Evolutionary conservation across 306 rosid genomes (phyloP), one percentile per base, ranked within the genome.

Genomic region (Rosa persica): DNA sequence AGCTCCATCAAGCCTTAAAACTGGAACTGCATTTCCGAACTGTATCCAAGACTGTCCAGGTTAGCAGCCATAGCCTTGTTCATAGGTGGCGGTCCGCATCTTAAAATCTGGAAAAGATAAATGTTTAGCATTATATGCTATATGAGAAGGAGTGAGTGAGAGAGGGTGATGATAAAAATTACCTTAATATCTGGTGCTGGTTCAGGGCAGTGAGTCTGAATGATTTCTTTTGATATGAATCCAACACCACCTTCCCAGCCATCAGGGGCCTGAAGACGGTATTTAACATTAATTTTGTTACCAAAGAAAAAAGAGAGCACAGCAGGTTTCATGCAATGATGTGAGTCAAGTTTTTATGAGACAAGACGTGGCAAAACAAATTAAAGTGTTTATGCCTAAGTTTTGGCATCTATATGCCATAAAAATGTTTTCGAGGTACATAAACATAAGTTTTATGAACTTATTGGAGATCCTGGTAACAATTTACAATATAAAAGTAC

Each of bases 11-110:
- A 34, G 46, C 76, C 46, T 77, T 83, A 90, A 77, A 88, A 88
- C 82, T 79, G 80, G 78, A 88, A 88, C 81, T 73, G 91, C 91
- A 83, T 88, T 52, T 79, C 73, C 16, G 76, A 48, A 54, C 77
- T 51, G 76, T 88, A 85, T 72, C 83, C 88, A 61, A 85, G 86
- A 46, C 39, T 75, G 3, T 71, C 81, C 39, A 88, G 86, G 60
- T 74, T 81, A 60, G 83, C 83, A 66, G 83, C 89, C 85, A 88
- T 85, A 42, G 88, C 86, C 66, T 85, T 88, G 85, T 85, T 88
- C 91, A 88, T 88, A 0, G 85, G 91, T 19, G 88, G 89, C 42
- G 91, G 91, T 0, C 91, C 91, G 7, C 91, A 88, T 82, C 89
- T 81, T 52, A 88, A 74, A 4, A 85, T 71, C 89, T 88, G 85